Evolutionary conservation across 176 grass and related monocot species (phyloP).

Genomic region (Metroxylon sagu): DNA sequence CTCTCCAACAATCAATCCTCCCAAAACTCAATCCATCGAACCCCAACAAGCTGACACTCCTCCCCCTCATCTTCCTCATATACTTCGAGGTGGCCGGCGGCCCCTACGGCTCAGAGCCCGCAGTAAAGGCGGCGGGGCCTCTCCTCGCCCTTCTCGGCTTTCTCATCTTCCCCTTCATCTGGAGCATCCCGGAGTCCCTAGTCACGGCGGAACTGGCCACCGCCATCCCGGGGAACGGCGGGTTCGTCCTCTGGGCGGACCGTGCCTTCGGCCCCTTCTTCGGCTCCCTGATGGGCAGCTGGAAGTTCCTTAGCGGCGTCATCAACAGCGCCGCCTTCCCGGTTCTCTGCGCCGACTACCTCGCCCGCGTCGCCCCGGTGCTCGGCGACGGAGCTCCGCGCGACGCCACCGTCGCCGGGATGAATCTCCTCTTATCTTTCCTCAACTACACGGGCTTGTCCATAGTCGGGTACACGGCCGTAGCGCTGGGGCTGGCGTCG

Average conservation of each 20-base stretch:
- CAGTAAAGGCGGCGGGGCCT: conserved; percentile 48
- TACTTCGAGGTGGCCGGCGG: conserved; percentile 84
- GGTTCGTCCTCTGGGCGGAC: conserved; percentile 71
- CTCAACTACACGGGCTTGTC: conserved; percentile 61
- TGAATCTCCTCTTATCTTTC: conserved; percentile 43
- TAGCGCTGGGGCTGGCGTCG: conserved; percentile 42
- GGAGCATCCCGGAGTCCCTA: conserved; percentile 64
- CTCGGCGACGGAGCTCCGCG: conserved; percentile 16
- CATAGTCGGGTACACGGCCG: conserved; percentile 62
- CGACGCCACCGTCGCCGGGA: conserved; percentile 31
- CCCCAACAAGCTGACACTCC: conserved; percentile 46
- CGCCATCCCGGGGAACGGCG: conserved; percentile 74
- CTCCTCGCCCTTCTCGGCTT: conserved; percentile 59
- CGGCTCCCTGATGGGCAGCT: conserved; percentile 64
- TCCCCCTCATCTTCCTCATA: conserved; percentile 82
- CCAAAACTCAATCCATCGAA: neutral
- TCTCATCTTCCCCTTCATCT: conserved; percentile 61
- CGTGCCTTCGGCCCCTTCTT: conserved; percentile 53
- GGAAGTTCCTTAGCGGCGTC: conserved; percentile 73
- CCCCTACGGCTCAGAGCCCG: conserved; percentile 64
- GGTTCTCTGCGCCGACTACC: conserved; percentile 58
- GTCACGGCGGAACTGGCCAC: conserved; percentile 70
- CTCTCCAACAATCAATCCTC: no score
- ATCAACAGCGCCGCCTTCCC: conserved; percentile 79
- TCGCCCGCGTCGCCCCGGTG: conserved; percentile 40